Percentiles rank a stretch among this genome's conserved stretches.
These are phyloP conservation scores for Gyrodon lividus DNA, from an alignment of 768 basidiomycete genomes.

Conservation along the genomic window DNA sequence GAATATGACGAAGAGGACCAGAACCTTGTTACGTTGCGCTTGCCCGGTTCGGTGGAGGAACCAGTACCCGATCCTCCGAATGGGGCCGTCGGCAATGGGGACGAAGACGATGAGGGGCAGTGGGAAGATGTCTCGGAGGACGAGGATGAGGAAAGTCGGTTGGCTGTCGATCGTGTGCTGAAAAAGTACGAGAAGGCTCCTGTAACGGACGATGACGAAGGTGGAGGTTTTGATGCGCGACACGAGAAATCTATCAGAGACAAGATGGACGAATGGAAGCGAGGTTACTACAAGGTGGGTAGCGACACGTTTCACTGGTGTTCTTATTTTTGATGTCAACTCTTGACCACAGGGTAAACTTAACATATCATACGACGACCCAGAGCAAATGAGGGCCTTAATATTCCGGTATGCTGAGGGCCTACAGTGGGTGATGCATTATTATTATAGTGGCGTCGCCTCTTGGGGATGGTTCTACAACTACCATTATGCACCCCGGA, in stretches of 20 bases:
- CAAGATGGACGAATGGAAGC: slow-evolving; percentile 94
- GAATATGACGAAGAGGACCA: slow-evolving; percentile 84
- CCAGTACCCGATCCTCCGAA: slow-evolving; percentile 31
- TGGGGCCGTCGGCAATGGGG: slow-evolving; percentile 40
- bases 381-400: slow-evolving; percentile 66
- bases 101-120: slow-evolving; percentile 53
- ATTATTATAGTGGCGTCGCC: slow-evolving; percentile 96
- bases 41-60: slow-evolving; percentile 48
- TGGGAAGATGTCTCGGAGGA: slow-evolving; percentile 47
- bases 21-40: slow-evolving; percentile 68
- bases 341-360: slow-evolving; percentile 70
- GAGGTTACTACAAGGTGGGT: slow-evolving; percentile 87
- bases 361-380: slow-evolving; percentile 71
- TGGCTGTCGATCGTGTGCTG: slow-evolving; percentile 80
- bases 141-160: slow-evolving; percentile 68
- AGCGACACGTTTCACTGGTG: slow-evolving; percentile 10
- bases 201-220: slow-evolving; percentile 67
- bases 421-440: slow-evolving; percentile 98
- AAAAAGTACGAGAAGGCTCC: slow-evolving; percentile 87
- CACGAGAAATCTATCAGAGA: slow-evolving; percentile 70
- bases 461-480: slow-evolving; percentile 99
- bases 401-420: slow-evolving; percentile 87
- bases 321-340: slow-evolving; percentile 4
- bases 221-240: slow-evolving; percentile 74
- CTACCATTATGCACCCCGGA: slow-evolving; percentile 96